Percentiles rank a stretch among this genome's conserved stretches.
Conservation (phyloP, 768 basidiomycete genomes). For the Tulasnella sp. region DNA sequence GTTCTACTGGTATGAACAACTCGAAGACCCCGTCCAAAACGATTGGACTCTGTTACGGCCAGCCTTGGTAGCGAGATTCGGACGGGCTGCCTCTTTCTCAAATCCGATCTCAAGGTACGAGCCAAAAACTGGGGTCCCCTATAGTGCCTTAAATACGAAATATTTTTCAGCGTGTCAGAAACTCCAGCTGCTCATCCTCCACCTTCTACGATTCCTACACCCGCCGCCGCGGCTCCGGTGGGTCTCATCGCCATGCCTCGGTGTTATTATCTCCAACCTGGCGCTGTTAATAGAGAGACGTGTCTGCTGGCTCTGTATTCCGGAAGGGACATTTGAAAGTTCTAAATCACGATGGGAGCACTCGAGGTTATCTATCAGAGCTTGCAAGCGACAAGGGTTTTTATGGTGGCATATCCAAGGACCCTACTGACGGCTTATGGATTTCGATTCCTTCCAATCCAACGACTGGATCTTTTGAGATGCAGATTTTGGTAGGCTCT, state of each 20-base stretch:
- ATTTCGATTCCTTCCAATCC: not conserved
- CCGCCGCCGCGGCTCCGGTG: not conserved
- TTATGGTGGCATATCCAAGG: not conserved
- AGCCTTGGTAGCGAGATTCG: not conserved
- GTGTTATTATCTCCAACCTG: too few species aligned
- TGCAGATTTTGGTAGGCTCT: too few species aligned
- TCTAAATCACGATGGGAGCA: not conserved
- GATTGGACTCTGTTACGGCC: not conserved
- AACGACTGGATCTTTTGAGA: too few species aligned
- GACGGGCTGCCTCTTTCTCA: not conserved
- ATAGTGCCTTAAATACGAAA: too few species aligned
- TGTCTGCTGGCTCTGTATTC: not conserved
- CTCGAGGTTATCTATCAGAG: not conserved
- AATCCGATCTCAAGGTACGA: not conserved
- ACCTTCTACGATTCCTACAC: not conserved
- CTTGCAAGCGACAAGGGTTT: too few species aligned
- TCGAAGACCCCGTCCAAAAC: not conserved
- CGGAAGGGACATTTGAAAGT: not conserved
- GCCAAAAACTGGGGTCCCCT: too few species aligned
- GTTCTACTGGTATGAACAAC: conserved; percentile 1
- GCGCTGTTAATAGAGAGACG: not conserved
- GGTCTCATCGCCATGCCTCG: not conserved
- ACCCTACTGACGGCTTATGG: not conserved
- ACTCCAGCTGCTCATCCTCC: not conserved
- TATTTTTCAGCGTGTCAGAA: not conserved